Evolutionary conservation across 106 monocot genomes (phyloP), one percentile per base, ranked within the genome.

Genomic region (Phalaenopsis equestris): DNA sequence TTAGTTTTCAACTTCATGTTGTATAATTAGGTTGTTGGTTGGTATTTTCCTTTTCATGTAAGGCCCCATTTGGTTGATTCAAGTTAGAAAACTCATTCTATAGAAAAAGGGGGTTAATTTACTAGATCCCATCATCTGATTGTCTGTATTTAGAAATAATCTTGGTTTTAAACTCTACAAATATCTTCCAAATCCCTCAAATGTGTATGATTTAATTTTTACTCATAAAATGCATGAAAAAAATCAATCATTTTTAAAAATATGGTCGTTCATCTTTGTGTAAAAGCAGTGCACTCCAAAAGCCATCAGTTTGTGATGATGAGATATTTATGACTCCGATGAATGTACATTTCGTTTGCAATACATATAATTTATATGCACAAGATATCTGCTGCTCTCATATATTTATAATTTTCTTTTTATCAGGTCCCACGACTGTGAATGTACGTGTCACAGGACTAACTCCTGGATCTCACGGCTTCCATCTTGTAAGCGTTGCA

Each of bases 391-490:
- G 5, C 19, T 15, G 8, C 64, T 72, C 0, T 74, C 0, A 68
- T 72, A 1, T 56, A 45, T 43, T 39, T 43, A 72, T 36, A 52
- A 52, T 77, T 52, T 41, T 45, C 61, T 83, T 79, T 30, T 24
- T 45, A 58, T 23, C 75, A 93, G 91, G 94, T 77, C 91, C 94
- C 0, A 94, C 94, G 17, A 91, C 91, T 11, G 91, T 94, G 47
- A 89, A 88, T 6, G 87, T 87, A 45, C 77, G 79, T 72, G 75
- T 94, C n/a, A 83, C 91, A 57, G 94, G 94, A 17, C 91, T 94
- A 38, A 83, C 86, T 17, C 89, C 94, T 41, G 94, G 94, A n/a
- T 83, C 52, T 82, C 94, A 91, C 61, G 94, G 91, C 1, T 91
- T 94, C 83, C 94, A 94, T 84, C 84, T 91, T 78, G 91, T 91